Conservation (phyloP, 805 yeast species). For the Candida gorgasii region DNA sequence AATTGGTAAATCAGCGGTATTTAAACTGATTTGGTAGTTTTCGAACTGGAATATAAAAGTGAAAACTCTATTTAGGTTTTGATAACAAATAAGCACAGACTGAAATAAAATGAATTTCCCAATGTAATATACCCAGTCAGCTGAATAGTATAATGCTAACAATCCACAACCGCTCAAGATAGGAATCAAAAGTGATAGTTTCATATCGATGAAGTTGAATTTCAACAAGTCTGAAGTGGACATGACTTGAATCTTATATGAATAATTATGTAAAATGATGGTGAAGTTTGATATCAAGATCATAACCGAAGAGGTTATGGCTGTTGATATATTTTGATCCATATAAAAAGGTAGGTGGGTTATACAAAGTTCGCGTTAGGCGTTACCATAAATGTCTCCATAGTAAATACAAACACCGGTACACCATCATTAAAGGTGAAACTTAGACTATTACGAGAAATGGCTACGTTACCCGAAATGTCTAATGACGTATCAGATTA, state of each 20-base stretch:
- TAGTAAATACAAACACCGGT: no score
- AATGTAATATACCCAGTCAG: background rate
- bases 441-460: no score
- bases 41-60: background rate
- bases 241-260: conserved; percentile 1
- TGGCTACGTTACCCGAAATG: background rate
- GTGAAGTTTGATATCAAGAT: background rate
- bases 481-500: background rate
- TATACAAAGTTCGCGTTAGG: no score
- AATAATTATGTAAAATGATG: background rate
- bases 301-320: background rate
- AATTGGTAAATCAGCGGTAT: conserved; percentile 7
- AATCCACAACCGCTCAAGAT: background rate
- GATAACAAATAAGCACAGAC: background rate
- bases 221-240: background rate
- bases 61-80: background rate
- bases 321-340: background rate
- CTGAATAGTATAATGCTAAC: conserved; percentile 6
- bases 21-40: conserved; percentile 7
- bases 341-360: no score
- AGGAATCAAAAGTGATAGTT: conserved; percentile 1
- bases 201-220: background rate
- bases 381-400: no score
- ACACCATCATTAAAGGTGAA: no score
- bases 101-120: background rate